Conservation (phyloP, 495 filamentous ascomycete genomes). For the Neurospora intermedia region DNA sequence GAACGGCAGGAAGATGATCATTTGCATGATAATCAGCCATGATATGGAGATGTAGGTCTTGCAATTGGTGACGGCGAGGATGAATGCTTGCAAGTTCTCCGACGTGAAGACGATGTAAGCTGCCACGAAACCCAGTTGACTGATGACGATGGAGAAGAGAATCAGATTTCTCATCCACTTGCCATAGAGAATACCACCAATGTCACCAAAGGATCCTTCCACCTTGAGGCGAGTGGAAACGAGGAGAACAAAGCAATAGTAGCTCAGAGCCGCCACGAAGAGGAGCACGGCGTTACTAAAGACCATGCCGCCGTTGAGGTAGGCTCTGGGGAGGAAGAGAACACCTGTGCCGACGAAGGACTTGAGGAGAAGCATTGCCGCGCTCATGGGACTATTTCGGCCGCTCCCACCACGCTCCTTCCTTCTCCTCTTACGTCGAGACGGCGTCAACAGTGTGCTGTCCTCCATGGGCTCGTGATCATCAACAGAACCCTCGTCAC, state of each 20-base stretch:
- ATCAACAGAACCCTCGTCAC: conserved; percentile 45
- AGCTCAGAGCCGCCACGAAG: conserved; percentile 71
- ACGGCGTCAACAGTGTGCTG: conserved; percentile 66
- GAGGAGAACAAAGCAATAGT: conserved; percentile 92
- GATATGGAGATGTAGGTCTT: conserved; percentile 71
- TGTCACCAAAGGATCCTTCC: conserved; percentile 88
- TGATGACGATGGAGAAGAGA: conserved; percentile 80
- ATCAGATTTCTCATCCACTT: conserved; percentile 81
- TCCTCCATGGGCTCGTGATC: conserved; percentile 68
- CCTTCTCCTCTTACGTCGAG: conserved; percentile 55
- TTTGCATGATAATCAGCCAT: conserved; percentile 82
- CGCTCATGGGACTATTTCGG: conserved; percentile 59
- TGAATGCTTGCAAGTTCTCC: conserved; percentile 90
- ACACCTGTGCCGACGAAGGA: conserved; percentile 97
- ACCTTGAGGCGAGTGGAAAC: conserved; percentile 77
- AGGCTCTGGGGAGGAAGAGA: conserved; percentile 85
- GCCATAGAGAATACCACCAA: conserved; percentile 85
- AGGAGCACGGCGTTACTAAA: conserved; percentile 89
- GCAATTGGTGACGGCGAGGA: conserved; percentile 73
- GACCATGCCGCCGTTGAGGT: conserved; percentile 92
- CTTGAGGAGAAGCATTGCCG: conserved; percentile 77
- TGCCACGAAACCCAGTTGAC: conserved; percentile 88
- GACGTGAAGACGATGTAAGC: conserved; percentile 99
- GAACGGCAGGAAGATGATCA: conserved; percentile 85
- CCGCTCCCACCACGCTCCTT: conserved; percentile 62